Conservation (phyloP, 2,329 filamentous ascomycete genomes). For the Trichoderma lentiforme region DNA sequence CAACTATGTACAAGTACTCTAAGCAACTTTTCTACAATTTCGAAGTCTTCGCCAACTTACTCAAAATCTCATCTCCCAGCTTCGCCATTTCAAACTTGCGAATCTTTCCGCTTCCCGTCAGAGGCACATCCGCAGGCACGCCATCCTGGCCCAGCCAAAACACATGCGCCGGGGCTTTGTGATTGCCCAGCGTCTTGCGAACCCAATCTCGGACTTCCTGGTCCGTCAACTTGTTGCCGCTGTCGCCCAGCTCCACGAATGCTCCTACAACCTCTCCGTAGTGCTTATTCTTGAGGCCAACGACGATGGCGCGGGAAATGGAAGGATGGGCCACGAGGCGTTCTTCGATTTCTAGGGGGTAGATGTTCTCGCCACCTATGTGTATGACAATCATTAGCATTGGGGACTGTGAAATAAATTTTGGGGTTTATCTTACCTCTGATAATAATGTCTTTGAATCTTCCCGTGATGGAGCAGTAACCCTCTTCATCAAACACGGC, state of each 20-base stretch:
- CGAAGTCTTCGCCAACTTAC: constrained; percentile 44
- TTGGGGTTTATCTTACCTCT: constrained; percentile 43
- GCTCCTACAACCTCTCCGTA: constrained; percentile 72
- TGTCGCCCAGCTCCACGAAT: constrained; percentile 49
- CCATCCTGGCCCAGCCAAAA: constrained; percentile 69
- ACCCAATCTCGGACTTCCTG: constrained; percentile 62
- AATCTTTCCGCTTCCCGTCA: constrained; percentile 71
- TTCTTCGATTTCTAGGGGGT: constrained; percentile 74
- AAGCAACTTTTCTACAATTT: constrained; percentile 40
- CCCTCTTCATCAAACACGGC: constrained; percentile 65
- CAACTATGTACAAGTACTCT: neutral
- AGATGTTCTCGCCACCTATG: constrained; percentile 66
- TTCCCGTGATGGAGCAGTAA: constrained; percentile 69
- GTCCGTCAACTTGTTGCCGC: constrained; percentile 41
- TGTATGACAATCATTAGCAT: neutral
- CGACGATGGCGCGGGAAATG: constrained; percentile 63
- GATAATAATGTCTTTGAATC: constrained; percentile 79
- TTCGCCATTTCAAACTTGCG: constrained; percentile 63
- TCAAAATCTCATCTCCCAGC: constrained; percentile 52
- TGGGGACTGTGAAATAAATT: neutral
- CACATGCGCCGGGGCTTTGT: constrained; percentile 69
- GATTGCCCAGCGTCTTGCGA: constrained; percentile 56
- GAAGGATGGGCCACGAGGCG: constrained; percentile 62
- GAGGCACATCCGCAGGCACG: constrained; percentile 53
- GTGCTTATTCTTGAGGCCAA: constrained; percentile 65